Conservation (phyloP, 768 basidiomycete species). For the Cystofilobasidium bisporidii region DNA sequence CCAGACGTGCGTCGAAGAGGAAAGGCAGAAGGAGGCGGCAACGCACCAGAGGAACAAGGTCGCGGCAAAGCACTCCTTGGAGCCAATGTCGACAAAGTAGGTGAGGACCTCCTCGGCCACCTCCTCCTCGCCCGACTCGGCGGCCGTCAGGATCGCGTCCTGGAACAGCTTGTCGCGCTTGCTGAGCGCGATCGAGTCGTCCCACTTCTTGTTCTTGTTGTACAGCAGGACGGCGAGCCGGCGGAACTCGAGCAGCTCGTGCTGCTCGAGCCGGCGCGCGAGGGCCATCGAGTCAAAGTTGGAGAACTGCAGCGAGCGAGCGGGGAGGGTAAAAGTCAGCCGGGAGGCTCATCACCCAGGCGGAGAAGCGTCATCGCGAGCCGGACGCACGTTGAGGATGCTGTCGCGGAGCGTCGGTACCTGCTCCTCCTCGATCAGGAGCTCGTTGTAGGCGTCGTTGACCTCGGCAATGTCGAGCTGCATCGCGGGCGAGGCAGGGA, state of each 20-base stretch:
- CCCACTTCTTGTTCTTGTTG: slow-evolving; percentile 97
- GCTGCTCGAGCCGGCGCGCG: slow-evolving; percentile 74
- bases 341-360: no score
- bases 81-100: slow-evolving; percentile 97
- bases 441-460: slow-evolving; percentile 93
- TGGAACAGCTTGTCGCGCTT: slow-evolving; percentile 97
- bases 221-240: slow-evolving; percentile 88
- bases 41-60: slow-evolving; percentile 29
- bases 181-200: slow-evolving; percentile 86
- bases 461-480: slow-evolving; percentile 92
- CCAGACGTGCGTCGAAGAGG: no score
- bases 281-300: slow-evolving; percentile 89
- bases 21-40: neutral
- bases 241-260: slow-evolving; percentile 88
- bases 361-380: neutral
- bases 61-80: slow-evolving; percentile 91
- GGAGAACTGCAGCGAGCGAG: slow-evolving; percentile 50
- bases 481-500: neutral
- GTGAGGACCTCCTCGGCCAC: slow-evolving; percentile 89
- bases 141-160: slow-evolving; percentile 88
- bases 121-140: slow-evolving; percentile 69
- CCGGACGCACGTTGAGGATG: slow-evolving; percentile 63
- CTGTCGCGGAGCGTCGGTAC: slow-evolving; percentile 95
- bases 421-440: slow-evolving; percentile 99
- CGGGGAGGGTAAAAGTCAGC: neutral